A percentile compares a stretch with the other conserved stretches of the same genome.
Conservation (phyloP, 495 filamentous ascomycete species). For the Hypoxylon intermedium region DNA sequence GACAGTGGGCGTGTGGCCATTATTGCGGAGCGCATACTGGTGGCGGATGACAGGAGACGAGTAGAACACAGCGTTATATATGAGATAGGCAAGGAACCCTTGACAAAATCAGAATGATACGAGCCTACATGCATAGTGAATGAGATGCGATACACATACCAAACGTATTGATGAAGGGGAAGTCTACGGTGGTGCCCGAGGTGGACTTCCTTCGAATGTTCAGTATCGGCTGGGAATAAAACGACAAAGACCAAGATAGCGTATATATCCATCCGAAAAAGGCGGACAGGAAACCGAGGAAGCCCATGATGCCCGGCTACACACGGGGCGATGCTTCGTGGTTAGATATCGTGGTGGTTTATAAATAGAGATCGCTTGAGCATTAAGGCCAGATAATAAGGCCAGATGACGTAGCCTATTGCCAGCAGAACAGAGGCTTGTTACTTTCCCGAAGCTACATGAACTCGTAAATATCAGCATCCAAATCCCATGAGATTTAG, state of each 20-base stretch:
- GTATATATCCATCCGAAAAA: slow-evolving; percentile 68
- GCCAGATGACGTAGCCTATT: not conserved
- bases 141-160: slow-evolving; percentile 58
- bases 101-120: slow-evolving; percentile 30
- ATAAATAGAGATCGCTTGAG: not conserved
- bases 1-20: slow-evolving; percentile 77
- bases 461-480: too few species aligned
- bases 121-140: not conserved
- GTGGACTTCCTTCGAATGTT: slow-evolving; percentile 80
- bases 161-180: slow-evolving; percentile 79
- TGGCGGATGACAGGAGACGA: slow-evolving; percentile 76
- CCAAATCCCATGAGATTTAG: too few species aligned
- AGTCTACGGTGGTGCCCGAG: slow-evolving; percentile 83
- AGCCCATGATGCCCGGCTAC: slow-evolving; percentile 37
- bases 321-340: slow-evolving; percentile 4
- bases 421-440: too few species aligned
- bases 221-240: slow-evolving; percentile 86
- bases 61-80: slow-evolving; percentile 75
- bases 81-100: slow-evolving; percentile 80
- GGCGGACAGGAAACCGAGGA: slow-evolving; percentile 55
- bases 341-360: not conserved
- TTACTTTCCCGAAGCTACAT: too few species aligned
- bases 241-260: slow-evolving; percentile 82
- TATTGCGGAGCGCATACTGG: slow-evolving; percentile 85
- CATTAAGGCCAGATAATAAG: not conserved